Conservation (phyloP, 345 rosid species). For the Abelmoschus esculentus region DNA sequence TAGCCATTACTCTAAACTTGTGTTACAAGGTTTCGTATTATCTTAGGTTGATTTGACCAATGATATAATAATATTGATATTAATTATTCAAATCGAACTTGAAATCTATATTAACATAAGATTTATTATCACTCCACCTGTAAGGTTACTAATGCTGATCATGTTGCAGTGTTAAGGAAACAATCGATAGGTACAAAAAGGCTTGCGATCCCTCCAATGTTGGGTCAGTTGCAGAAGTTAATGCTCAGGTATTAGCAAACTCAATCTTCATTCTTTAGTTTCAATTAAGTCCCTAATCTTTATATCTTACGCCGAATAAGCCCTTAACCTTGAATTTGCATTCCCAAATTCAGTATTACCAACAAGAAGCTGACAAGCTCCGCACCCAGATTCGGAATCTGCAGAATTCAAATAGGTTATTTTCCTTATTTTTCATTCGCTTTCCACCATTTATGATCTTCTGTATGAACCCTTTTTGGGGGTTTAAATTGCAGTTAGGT, state of each 20-base stretch:
- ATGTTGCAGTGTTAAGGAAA: conserved; percentile 64
- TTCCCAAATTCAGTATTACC: conserved; percentile 48
- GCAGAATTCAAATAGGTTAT: conserved; percentile 68
- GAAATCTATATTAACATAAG: too few relatives aligned
- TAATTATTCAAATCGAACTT: too few relatives aligned
- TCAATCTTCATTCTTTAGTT: neutral
- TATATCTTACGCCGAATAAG: neutral
- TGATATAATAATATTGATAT: too few relatives aligned
- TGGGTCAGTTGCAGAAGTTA: conserved; percentile 68
- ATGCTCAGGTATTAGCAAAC: conserved; percentile 63
- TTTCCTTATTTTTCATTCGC: neutral
- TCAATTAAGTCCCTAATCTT: neutral
- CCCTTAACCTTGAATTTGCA: neutral
- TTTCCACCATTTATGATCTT: neutral
- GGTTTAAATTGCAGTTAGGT: too few relatives aligned
- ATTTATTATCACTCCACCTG: neutral
- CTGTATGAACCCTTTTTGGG: too few relatives aligned
- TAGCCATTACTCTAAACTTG: neutral
- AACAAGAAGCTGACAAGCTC: conserved; percentile 76
- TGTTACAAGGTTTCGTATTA: too few relatives aligned
- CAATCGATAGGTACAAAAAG: conserved; percentile 95
- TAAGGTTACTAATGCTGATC: too few relatives aligned
- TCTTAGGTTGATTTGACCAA: too few relatives aligned
- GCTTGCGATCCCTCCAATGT: conserved; percentile 59
- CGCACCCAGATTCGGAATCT: conserved; percentile 54